Evolutionary conservation across 768 basidiomycete species (phyloP), one percentile per base, ranked within the genome.

Genomic region (Mycena maculata): DNA sequence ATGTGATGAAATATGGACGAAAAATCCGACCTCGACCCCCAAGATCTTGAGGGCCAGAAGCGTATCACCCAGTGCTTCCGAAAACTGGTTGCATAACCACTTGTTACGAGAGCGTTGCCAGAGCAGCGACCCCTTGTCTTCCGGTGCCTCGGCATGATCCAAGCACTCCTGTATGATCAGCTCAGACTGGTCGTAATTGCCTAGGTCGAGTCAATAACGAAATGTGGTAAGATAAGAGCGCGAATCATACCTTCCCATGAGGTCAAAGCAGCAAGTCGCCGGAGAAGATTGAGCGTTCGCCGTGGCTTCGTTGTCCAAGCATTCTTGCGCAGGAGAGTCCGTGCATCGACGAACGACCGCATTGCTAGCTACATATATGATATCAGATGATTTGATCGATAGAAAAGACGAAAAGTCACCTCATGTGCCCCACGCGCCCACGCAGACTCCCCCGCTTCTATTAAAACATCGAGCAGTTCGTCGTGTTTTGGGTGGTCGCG

Each of bases 401-500:
- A 18, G 10, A 3, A 6, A 39, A 22, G 20, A 18, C 16, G 23
- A 23, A 58, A 11, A 63, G 70, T 52, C 73, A 91, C 90, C 81
- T 93, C 92, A 72, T 92, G 91, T 38, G 92, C 92, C 25, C 92
- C 92, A 56, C 90, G 84, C 10, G 86, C 84, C 82, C 89, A 87
- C 7, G 92, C 90, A 39, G 89, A 87, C 71, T 91, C 89, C 2
- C 90, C 91, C 23, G 91, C 90, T 56, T 90, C 86, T 22, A 90
- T 85, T 11, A 92, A 79, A 27, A 90, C 84, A 61, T 86, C 81
- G 30, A 91, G 74, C 25, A 91, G 73, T 68, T 88, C 88, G 55
- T 88, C 88, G 49, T 89, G 84, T 69, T 86, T 87, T 0, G 86
- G 81, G 71, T 90, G 86, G 30, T 87, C 87, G 22, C 84, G 85